Conservation (phyloP, 2,329 filamentous ascomycete species). For the Ciborinia camelliae region DNA sequence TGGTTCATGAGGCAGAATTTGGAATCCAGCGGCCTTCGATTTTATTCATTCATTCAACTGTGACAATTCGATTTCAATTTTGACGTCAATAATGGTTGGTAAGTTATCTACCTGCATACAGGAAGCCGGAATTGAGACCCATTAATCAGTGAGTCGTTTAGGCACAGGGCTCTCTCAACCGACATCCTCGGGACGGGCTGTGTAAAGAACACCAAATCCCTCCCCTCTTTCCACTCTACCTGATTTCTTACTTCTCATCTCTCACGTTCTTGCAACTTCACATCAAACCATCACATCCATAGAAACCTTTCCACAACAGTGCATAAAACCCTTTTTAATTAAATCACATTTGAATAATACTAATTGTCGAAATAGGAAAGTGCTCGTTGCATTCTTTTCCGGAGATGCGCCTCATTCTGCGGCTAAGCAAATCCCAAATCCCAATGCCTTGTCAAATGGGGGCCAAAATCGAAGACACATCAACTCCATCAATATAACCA, state of each 20-base stretch:
- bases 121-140: background rate
- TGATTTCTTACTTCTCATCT: background rate
- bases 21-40: background rate
- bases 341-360: background rate
- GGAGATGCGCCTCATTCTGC: background rate
- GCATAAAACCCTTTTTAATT: background rate
- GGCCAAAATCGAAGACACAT: slow-evolving; percentile 10
- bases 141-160: background rate
- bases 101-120: background rate
- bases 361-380: background rate
- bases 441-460: slow-evolving; percentile 5
- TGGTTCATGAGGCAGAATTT: background rate
- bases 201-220: background rate
- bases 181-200: background rate
- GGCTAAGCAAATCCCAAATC: slow-evolving; percentile 5
- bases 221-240: background rate
- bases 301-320: background rate
- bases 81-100: background rate
- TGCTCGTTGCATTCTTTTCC: background rate
- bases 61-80: background rate
- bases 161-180: background rate
- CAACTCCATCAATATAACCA: background rate
- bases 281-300: background rate
- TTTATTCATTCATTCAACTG: background rate
- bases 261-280: background rate